Percentiles rank a stretch among this genome's conserved stretches.
These are phyloP conservation scores for Blakeslea trispora DNA, from an alignment of 371 early-diverging fungal genomes.

Conservation along the genomic window DNA sequence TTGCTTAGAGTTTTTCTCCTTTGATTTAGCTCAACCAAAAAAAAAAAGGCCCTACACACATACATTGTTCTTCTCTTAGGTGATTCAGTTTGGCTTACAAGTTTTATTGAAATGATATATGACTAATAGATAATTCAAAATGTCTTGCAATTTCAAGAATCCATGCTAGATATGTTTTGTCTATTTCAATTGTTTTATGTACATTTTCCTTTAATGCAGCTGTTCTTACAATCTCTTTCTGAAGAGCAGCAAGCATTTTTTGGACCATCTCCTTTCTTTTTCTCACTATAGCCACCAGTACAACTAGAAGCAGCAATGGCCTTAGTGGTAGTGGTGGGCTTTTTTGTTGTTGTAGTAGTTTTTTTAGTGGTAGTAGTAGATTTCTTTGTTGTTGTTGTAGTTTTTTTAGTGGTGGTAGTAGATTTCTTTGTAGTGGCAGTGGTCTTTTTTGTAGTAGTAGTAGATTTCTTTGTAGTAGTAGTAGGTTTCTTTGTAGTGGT, in stretches of 20 bases:
- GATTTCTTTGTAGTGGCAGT: too few species aligned
- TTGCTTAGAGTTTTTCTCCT: too few species aligned
- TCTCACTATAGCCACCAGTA: conserved; percentile 1
- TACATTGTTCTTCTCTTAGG: too few species aligned
- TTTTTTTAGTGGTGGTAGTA: too few species aligned
- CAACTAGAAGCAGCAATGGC: conserved; percentile 1
- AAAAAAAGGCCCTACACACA: too few species aligned
- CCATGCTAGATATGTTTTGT: background rate
- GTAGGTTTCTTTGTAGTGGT: background rate
- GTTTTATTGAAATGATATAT: too few species aligned
- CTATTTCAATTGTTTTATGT: background rate
- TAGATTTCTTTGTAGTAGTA: background rate
- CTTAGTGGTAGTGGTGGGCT: background rate
- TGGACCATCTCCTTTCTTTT: conserved; percentile 3
- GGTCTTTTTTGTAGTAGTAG: background rate
- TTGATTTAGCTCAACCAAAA: too few species aligned
- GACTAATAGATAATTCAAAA: too few species aligned
- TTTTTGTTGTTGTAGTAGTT: background rate
- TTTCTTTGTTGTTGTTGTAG: background rate
- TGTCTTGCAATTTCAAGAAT: too few species aligned
- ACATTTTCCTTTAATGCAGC: conserved; percentile 5
- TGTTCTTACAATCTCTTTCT: conserved; percentile 1
- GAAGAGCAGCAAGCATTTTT: background rate
- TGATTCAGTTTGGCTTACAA: too few species aligned
- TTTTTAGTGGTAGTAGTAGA: background rate